Evolutionary conservation across 169 alveolate genomes (phyloP).

Genomic region (Toxoplasma gondii): DNA sequence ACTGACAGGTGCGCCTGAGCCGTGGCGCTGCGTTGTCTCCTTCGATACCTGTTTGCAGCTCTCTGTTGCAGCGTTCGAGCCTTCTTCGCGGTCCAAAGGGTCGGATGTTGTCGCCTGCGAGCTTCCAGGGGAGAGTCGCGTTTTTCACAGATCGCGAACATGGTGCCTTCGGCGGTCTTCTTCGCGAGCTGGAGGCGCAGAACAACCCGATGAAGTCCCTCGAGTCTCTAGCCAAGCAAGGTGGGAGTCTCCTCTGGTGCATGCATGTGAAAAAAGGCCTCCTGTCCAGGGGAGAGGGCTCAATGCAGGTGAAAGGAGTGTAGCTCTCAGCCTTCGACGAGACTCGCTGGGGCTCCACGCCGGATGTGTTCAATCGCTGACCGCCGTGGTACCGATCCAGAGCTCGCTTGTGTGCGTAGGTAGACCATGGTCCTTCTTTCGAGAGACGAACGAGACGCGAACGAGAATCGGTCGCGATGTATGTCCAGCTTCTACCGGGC

Average conservation of each 20-base stretch:
- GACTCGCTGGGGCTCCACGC: slow-evolving; percentile 59
- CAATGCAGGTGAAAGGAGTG: too few relatives aligned
- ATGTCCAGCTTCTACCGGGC: too few relatives aligned
- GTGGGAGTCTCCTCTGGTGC: neutral
- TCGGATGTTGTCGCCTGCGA: neutral
- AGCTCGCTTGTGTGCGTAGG: too few relatives aligned
- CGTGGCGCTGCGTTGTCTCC: too few relatives aligned
- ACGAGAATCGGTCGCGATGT: too few relatives aligned
- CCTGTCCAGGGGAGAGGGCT: neutral
- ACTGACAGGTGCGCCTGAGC: too few relatives aligned
- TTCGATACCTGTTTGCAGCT: neutral
- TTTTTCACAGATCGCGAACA: slow-evolving; percentile 6
- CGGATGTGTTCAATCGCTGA: too few relatives aligned
- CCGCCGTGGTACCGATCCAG: too few relatives aligned
- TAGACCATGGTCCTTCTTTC: too few relatives aligned
- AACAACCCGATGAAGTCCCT: slow-evolving; percentile 23
- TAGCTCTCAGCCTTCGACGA: neutral
- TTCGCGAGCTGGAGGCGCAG: neutral
- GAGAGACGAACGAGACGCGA: too few relatives aligned
- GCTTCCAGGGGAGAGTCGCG: neutral
- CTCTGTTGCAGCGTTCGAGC: slow-evolving; percentile 30
- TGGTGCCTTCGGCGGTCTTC: neutral
- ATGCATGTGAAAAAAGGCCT: neutral
- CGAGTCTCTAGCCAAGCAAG: slow-evolving; percentile 43
- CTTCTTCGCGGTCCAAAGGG: slow-evolving; percentile 7